Conservation (phyloP, 306 rosid genomes). For the Medicago arabica region DNA sequence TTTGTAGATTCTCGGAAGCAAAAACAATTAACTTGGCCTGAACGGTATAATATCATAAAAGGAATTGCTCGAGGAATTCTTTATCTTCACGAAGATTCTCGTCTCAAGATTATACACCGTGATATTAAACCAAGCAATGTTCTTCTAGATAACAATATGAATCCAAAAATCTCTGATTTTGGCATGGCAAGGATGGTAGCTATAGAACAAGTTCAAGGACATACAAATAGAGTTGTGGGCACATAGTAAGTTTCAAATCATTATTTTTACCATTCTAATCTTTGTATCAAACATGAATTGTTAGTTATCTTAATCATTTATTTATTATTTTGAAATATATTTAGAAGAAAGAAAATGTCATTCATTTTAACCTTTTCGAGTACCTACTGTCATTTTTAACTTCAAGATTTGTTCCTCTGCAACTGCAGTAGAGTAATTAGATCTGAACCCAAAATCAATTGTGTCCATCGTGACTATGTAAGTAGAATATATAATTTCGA, state of each 20-base stretch:
- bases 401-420: not conserved
- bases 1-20: conserved; percentile 41
- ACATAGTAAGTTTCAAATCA: conserved; percentile 61
- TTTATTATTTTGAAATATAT: too few relatives aligned
- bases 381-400: not conserved
- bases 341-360: too few relatives aligned
- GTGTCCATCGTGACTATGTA: not conserved
- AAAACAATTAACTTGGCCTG: conserved; percentile 54
- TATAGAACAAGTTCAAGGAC: conserved; percentile 53
- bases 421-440: not conserved
- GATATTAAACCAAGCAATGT: conserved; percentile 78
- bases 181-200: conserved; percentile 69
- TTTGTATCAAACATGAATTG: not conserved
- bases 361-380: not conserved
- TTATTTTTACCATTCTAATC: not conserved
- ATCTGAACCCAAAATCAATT: not conserved
- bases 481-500: not conserved
- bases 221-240: conserved; percentile 61
- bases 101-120: conserved; percentile 67
- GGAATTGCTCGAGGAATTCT: conserved; percentile 71
- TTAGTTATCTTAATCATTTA: not conserved
- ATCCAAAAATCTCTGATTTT: conserved; percentile 76
- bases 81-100: conserved; percentile 77
- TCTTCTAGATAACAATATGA: conserved; percentile 55
- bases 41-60: conserved; percentile 48